These are phyloP conservation scores for Gilbertella persicaria DNA, from an alignment of 371 early-diverging fungal genomes.

Conservation along the genomic window DNA sequence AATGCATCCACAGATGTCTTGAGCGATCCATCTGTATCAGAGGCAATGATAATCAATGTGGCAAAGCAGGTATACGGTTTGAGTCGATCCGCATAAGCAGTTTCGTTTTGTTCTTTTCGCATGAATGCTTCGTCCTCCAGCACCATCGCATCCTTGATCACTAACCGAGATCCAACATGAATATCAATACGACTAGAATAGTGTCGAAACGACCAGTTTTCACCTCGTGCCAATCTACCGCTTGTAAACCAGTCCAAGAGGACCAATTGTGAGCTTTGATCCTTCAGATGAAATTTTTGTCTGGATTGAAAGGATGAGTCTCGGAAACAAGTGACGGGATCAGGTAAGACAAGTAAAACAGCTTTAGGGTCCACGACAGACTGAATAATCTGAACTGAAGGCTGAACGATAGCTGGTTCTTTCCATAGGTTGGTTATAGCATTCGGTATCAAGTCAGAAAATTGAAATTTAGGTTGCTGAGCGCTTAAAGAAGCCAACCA, in stretches of 20 bases:
- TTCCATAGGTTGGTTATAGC: background rate
- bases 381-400: conserved; percentile 51
- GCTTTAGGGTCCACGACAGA: conserved; percentile 36
- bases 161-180: conserved; percentile 31
- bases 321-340: conserved; percentile 76
- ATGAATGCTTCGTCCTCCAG: conserved; percentile 48
- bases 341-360: conserved; percentile 66
- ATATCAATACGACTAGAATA: conserved; percentile 69
- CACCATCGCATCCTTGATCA: conserved; percentile 66
- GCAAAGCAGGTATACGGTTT: conserved; percentile 49
- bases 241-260: conserved; percentile 84
- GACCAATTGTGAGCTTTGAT: conserved; percentile 53
- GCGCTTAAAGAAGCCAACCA: conserved; percentile 24
- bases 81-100: conserved; percentile 41
- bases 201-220: conserved; percentile 69
- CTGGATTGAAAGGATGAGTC: conserved; percentile 63
- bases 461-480: conserved; percentile 14
- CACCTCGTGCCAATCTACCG: conserved; percentile 73
- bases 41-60: conserved; percentile 36
- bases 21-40: conserved; percentile 2
- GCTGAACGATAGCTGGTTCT: conserved; percentile 3
- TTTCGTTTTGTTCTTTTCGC: conserved; percentile 13
- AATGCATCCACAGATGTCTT: conserved; percentile 15
- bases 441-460: conserved; percentile 6
- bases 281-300: conserved; percentile 55